Evolutionary conservation across 306 rosid species (phyloP).

Genomic region (Castanopsis chinensis): DNA sequence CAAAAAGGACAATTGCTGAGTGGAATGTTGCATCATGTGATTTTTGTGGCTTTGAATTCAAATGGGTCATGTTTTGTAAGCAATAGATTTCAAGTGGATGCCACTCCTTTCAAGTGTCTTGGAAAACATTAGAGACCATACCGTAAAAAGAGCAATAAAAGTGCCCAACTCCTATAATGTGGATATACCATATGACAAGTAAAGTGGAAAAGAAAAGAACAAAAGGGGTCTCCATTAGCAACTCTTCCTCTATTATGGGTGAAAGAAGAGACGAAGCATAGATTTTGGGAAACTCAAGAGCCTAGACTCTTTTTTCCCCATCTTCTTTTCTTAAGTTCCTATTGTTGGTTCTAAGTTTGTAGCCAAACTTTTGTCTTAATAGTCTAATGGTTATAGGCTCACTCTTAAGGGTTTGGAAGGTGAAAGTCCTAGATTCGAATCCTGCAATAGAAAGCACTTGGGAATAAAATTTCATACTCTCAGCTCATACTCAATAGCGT

Average conservation of each 20-base stretch:
- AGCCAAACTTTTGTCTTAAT: too few species aligned
- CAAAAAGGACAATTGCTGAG: not conserved
- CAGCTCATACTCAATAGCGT: too few species aligned
- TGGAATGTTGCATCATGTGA: slow-evolving; percentile 16
- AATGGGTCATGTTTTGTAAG: not conserved
- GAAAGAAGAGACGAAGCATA: too few species aligned
- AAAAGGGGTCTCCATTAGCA: not conserved
- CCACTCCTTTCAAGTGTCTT: not conserved
- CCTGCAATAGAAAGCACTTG: rapidly evolving
- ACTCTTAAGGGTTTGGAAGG: too few species aligned
- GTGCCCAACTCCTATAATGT: not conserved
- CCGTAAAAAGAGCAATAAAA: not conserved
- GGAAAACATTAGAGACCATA: not conserved
- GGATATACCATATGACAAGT: not conserved
- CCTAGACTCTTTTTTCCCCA: too few species aligned
- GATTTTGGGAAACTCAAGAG: too few species aligned
- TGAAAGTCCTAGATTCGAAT: too few species aligned
- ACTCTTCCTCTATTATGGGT: not conserved
- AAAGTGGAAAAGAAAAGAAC: not conserved
- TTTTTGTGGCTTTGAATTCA: not conserved
- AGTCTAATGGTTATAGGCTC: too few species aligned
- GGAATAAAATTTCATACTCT: too few species aligned
- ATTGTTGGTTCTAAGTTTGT: too few species aligned
- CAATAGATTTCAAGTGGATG: not conserved
- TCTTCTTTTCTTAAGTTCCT: too few species aligned